Evolutionary conservation across 805 yeast genomes (phyloP), one percentile per base, ranked within the genome.

Genomic region (Kregervanrija pseudodelftensis): DNA sequence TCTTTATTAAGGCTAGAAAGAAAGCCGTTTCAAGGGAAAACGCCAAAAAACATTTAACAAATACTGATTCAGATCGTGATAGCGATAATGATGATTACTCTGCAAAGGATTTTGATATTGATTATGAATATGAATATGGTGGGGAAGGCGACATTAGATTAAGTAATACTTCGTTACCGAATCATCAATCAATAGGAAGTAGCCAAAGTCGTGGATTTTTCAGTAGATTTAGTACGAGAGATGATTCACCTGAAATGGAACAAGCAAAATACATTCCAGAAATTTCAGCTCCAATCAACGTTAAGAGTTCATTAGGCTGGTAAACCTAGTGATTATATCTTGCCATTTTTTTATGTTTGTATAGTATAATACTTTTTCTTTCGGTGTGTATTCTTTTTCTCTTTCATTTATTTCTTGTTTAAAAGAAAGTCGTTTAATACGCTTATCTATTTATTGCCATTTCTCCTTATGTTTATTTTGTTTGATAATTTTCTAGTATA

Each of bases 231-330:
- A 14, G 39, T 5, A 42, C 15, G n/a, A 37, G 43, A 12, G 41
- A 22, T 8, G 40, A 40, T 10, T 16, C 31, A 11, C 47, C 40
- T 10, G 59, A 51, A 32, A 44, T 43, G 42, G 60, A 54, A 15
- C 60, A 54, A 35, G 44, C 49, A 30, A 51, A 54, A 41, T 68
- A 55, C 45, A 59, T 69, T 37, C 76, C 71, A 40, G 69, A 62
- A 36, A 83, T 83, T 35, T 80, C 86, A 8, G 76, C 74, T 44
- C 91, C 91, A 10, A 82, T 82, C 33, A 80, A 82, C 45, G 73
- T 83, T 3, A 77, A 78, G 49, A 83, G 80, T 59, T 82, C 91
- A 2, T 67, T 83, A 47, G 90, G 90, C 32, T 83, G 90, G 90
- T 64, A 44, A 56, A n/a, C 28, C 28, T 22, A 22, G 28, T 7